A percentile compares a stretch with the other conserved stretches of the same genome.
These are phyloP conservation scores for Pythium insidiosum DNA, from an alignment of 352 stramenopile genomes.

Conservation along the genomic window DNA sequence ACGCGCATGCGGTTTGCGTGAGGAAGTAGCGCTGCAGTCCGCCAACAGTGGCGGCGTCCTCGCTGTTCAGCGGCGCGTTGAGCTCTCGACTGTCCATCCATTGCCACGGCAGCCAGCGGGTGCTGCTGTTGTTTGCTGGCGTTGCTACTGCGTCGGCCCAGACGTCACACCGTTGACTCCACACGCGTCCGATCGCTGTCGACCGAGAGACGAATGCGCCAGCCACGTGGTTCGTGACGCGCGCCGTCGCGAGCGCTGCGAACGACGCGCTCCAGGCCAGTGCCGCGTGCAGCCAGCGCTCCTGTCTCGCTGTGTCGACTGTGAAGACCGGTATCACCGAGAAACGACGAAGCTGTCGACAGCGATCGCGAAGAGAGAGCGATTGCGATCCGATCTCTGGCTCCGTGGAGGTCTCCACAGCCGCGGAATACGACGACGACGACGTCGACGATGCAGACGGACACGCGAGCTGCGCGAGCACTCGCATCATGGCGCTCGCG, in stretches of 20 bases:
- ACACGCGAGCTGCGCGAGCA: slow-evolving; percentile 1
- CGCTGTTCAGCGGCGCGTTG: slow-evolving; percentile 16
- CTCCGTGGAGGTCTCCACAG: no score
- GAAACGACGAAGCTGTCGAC: no score
- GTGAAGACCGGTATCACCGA: no score
- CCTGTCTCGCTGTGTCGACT: no score
- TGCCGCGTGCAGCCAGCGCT: no score
- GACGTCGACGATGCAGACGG: no score
- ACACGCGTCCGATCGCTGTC: slow-evolving; percentile 20
- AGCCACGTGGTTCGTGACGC: slow-evolving; percentile 17
- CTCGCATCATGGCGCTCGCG: slow-evolving; percentile 31
- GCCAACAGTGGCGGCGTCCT: slow-evolving; percentile 17
- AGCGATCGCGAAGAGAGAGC: no score
- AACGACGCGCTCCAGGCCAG: no score
- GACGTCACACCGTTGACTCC: slow-evolving; percentile 41
- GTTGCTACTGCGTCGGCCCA: no score
- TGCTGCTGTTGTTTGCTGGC: slow-evolving; percentile 9
- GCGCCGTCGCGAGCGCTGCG: slow-evolving; percentile 19
- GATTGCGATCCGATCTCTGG: no score
- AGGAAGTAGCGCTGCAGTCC: slow-evolving; percentile 25
- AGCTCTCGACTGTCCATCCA: slow-evolving; percentile 35
- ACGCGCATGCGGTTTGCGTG: slow-evolving; percentile 19
- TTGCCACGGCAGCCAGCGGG: slow-evolving; percentile 26
- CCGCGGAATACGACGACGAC: no score
- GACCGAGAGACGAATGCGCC: slow-evolving; percentile 20